Base-by-base conservation (phyloP, 345 rosid species). In the Moricandia moricandioides region DNA sequence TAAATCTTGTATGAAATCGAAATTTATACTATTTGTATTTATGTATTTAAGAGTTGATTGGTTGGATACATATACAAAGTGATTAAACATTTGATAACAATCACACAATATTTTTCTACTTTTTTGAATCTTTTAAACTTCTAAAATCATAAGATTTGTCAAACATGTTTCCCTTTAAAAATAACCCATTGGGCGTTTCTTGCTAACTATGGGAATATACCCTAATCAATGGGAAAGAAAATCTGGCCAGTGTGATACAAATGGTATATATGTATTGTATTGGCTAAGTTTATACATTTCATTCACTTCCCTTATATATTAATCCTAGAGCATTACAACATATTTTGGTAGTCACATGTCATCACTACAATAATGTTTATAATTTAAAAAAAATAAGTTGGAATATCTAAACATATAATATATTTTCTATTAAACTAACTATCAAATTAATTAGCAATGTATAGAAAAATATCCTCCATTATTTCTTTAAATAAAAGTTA, bases 131-230 rank as follows among this genome's bases (percentile, higher is more conserved):
- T 35, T 35, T 8, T 35, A 39, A 10, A 39, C 49, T 40, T 40
- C 5, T 40, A 40, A 40, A 40, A 40, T 40, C 49, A 40, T 1
- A 40, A 40, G 5, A 12, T 40, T 11, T 40, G 10, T 13, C 12
- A 40, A 40, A 40, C n/a, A 11, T 40, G 47, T 11, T 11, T 40
- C 47, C n/a, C 5, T 11, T 37, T 2, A 3, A 7, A 40, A 40
- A 11, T 11, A 40, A 40, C 47, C 47, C 5, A 29, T 40, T 12
- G 13, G 5, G n/a, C 1, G n/a, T 35, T 69, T 24, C 5, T 68
- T 37, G 26, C 69, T 68, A 52, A 55, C 16, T 27, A 40, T 62
- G 64, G 69, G 80, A 55, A 63, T 62, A 76, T 70, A 56, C 80
- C 71, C 60, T 43, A 31, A 27, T 62, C 29, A 31, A 18, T 40